Percentiles rank a stretch among this genome's conserved stretches.
These are phyloP conservation scores for Talaromyces proteolyticus DNA, from an alignment of 495 filamentous ascomycete species.

Conservation along the genomic window DNA sequence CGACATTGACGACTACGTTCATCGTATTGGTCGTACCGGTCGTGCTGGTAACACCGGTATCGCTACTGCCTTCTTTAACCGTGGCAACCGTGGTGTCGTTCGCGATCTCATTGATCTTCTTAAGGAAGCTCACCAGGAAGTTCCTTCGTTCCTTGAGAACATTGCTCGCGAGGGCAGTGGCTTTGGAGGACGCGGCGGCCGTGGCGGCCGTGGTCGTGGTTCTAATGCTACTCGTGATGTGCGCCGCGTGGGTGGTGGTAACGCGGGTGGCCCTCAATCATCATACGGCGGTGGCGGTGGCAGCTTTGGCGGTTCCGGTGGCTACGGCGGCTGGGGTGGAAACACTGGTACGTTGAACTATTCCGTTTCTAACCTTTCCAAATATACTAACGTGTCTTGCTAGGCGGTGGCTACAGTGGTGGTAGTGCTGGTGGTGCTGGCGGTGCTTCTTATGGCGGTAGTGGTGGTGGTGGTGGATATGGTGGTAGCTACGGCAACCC, in stretches of 20 bases:
- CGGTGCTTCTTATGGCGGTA: slow-evolving; percentile 38
- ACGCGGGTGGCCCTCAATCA: slow-evolving; percentile 33
- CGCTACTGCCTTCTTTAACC: slow-evolving; percentile 99
- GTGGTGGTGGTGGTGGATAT: slow-evolving; percentile 46
- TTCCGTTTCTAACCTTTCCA: background rate
- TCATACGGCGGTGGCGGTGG: slow-evolving; percentile 49
- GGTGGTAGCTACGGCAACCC: slow-evolving; percentile 77
- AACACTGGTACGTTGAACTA: slow-evolving; percentile 23
- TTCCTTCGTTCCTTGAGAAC: slow-evolving; percentile 88
- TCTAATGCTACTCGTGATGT: slow-evolving; percentile 77
- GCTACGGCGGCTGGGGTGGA: slow-evolving; percentile 21
- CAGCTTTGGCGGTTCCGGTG: slow-evolving; percentile 39
- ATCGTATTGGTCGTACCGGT: slow-evolving; percentile 99
- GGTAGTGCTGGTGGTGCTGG: slow-evolving; percentile 40
- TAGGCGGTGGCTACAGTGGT: slow-evolving; percentile 18
- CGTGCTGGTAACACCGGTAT: slow-evolving; percentile 99
- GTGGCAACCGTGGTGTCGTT: slow-evolving; percentile 95
- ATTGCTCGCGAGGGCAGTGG: slow-evolving; percentile 90
- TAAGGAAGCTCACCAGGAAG: slow-evolving; percentile 97
- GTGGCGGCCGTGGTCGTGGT: slow-evolving; percentile 64
- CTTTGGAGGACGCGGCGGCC: slow-evolving; percentile 65
- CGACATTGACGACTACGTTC: slow-evolving; percentile 98
- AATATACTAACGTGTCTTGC: background rate
- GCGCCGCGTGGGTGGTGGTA: slow-evolving; percentile 52
- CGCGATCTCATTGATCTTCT: slow-evolving; percentile 91